phyloP scores from a whole-genome alignment of 495 filamentous ascomycete species.

The Lepidopterella palustris region DNA sequence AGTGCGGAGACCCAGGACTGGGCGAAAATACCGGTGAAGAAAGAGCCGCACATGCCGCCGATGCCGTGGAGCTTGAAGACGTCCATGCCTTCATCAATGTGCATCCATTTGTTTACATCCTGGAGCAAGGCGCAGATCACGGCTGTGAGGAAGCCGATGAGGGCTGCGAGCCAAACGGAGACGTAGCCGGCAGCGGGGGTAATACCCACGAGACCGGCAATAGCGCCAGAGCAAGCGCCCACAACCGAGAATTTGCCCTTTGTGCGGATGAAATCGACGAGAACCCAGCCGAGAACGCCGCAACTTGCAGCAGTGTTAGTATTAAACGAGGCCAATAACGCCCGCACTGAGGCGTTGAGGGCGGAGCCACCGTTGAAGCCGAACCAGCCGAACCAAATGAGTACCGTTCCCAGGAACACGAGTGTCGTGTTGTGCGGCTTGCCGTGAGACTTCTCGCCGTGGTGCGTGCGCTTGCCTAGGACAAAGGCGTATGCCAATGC shows the following conservation, averaged over 20 bases:
- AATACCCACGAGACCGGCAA: slow-evolving; percentile 59
- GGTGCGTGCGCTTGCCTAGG: slow-evolving; percentile 47
- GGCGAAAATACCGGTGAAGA: slow-evolving; percentile 59
- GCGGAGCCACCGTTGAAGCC: slow-evolving; percentile 58
- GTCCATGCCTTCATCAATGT: slow-evolving; percentile 56
- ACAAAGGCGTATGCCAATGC: slow-evolving; percentile 52
- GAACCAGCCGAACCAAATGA: slow-evolving; percentile 58
- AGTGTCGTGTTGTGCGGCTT: slow-evolving; percentile 52
- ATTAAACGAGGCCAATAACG: slow-evolving; percentile 55
- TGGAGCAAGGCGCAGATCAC: slow-evolving; percentile 46
- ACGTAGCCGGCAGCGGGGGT: slow-evolving; percentile 59
- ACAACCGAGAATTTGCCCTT: slow-evolving; percentile 53
- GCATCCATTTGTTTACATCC: slow-evolving; percentile 51
- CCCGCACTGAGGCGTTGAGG: slow-evolving; percentile 51
- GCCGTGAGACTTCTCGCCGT: slow-evolving; percentile 39
- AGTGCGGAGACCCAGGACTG: slow-evolving; percentile 37
- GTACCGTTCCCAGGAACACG: slow-evolving; percentile 51
- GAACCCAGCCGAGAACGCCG: slow-evolving; percentile 53
- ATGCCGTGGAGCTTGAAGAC: slow-evolving; percentile 59
- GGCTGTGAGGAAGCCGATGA: slow-evolving; percentile 54
- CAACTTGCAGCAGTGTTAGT: slow-evolving; percentile 54
- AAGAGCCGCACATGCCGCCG: slow-evolving; percentile 55
- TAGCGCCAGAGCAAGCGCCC: slow-evolving; percentile 55
- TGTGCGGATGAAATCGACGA: slow-evolving; percentile 52
- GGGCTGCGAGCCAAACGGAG: slow-evolving; percentile 48